Base-by-base conservation (phyloP, 176 grass and related monocot species). In the Oryza brachyantha region DNA sequence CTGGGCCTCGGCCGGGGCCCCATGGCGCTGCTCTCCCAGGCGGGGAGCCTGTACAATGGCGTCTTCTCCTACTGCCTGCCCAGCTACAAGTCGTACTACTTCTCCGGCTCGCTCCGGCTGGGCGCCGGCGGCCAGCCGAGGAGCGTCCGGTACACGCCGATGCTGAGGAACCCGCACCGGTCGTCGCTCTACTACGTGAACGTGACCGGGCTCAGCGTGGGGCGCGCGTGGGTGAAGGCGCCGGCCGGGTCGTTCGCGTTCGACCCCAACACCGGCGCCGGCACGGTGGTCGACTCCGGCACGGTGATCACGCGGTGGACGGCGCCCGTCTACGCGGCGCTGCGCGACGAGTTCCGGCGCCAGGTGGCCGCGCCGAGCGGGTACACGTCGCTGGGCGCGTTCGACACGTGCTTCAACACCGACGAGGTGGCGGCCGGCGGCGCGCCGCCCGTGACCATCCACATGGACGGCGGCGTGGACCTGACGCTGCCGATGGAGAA, bases 1-100 rank as follows among this genome's bases (percentile, higher is more conserved):
- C 67, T 97, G 0, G 92, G 95, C n/a, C 79, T 97, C 0, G 92
- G 89, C 29, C 83, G 91, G 7, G 95, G 95, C 0, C 85, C 91
- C 64, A 88, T 94, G 95, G 87, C 92, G 0, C 73, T 98, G 45
- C 68, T 98, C 0, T 81, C 92, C 29, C 95, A 98, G 68, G 72
- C 88, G 17, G 92, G 87, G 1, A 67, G 29, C 16, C 16, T 70
- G 58, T 98, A 98, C 83, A 40, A 45, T 12, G 95, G 91, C 13
- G 87, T 98, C 52, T 98, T 98, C 90, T 98, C 95, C 31, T 97
- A 97, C 85, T 97, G 92, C 83, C 83, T 97, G 1, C 95, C 95
- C 0, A 97, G 92, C 85, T 97, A 90, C 76, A 94, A 79, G 73
- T 97, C 92, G 5, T 97, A 88, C 87, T 97, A 94, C 81, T 97